Conservation (phyloP, 2,329 filamentous ascomycete species). For the Bipolaris zeicola region DNA sequence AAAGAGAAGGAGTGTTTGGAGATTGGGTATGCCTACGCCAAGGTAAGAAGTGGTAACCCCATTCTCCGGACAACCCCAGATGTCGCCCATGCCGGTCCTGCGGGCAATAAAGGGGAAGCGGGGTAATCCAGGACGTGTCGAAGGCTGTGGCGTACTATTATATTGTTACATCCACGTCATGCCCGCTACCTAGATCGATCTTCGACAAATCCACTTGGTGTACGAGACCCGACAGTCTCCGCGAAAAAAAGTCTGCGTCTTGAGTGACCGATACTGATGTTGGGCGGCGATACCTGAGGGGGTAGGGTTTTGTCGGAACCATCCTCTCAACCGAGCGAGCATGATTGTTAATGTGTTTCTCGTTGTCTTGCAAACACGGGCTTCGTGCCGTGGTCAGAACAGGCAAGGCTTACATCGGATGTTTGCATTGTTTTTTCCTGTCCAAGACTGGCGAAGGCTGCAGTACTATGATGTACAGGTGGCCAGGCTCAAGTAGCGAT, state of each 20-base stretch:
- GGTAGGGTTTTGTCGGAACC: constrained; percentile 51
- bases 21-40: constrained; percentile 50
- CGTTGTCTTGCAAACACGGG: too few relatives aligned
- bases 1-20: constrained; percentile 54
- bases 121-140: constrained; percentile 40
- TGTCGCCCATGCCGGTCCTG: constrained; percentile 39
- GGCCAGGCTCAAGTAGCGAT: constrained; percentile 50
- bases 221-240: constrained; percentile 25
- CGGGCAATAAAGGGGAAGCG: constrained; percentile 35
- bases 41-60: constrained; percentile 50
- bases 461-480: constrained; percentile 22
- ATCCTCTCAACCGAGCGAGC: constrained; percentile 49
- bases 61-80: constrained; percentile 43
- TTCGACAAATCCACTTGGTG: constrained; percentile 28
- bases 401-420: too few relatives aligned
- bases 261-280: constrained; percentile 27
- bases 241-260: constrained; percentile 29
- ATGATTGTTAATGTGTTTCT: background rate
- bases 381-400: too few relatives aligned
- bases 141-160: constrained; percentile 54
- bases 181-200: constrained; percentile 20
- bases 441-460: too few relatives aligned
- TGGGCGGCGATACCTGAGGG: constrained; percentile 28
- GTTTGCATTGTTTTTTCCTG: too few relatives aligned
- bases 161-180: constrained; percentile 50